Percentiles rank a stretch among this genome's conserved stretches.
phyloP scores from a whole-genome alignment of 176 grass and related monocot species.

The bread wheat (Triticum aestivum) region IWGSC_CS_RefSeq_v2.1 NC_057813.1:177729321-177729820 shows the following conservation, averaged over 20 bases:
- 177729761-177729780: neutral
- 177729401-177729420: neutral
- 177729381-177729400: neutral
- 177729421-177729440: neutral
- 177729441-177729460: neutral
- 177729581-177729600: neutral
- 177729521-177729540: neutral
- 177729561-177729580: neutral
- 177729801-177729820: neutral
- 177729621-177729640: neutral
- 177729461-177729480: neutral
- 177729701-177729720: neutral
- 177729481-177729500: neutral
- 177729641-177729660: neutral
- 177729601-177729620: neutral
- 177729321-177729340: slow-evolving; percentile 76
- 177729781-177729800: neutral
- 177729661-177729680: neutral
- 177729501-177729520: neutral
- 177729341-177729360: slow-evolving; percentile 70
- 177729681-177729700: neutral
- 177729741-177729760: neutral
- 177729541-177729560: neutral
- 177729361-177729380: slow-evolving; percentile 60
- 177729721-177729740: neutral